These are phyloP conservation scores for Tubosaeta brunneosetosa DNA, from an alignment of 768 basidiomycete species.

Conservation along the genomic window DNA sequence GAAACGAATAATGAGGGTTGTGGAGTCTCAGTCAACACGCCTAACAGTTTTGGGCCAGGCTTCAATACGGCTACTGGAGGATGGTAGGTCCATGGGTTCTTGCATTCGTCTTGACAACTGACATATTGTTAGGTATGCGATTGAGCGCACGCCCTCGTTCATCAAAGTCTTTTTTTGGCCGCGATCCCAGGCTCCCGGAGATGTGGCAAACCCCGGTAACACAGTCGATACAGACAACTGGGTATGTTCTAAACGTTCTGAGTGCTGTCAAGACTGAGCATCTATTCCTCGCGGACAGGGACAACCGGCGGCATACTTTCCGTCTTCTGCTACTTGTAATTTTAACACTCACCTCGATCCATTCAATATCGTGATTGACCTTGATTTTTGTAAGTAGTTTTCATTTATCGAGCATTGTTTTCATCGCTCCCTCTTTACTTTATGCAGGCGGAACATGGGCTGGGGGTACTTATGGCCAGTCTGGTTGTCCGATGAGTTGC, in stretches of 20 bases:
- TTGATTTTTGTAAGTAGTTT: constrained; percentile 24
- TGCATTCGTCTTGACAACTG: neutral
- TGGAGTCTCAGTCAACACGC: constrained; percentile 24
- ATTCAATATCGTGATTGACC: constrained; percentile 64
- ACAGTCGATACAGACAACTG: constrained; percentile 19
- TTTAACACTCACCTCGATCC: constrained; percentile 48
- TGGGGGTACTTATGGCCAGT: constrained; percentile 14
- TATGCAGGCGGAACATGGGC: constrained; percentile 27
- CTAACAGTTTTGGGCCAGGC: constrained; percentile 29
- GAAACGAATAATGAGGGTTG: constrained; percentile 30
- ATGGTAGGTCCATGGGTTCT: constrained; percentile 24
- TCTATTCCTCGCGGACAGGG: neutral
- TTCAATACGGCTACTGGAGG: constrained; percentile 36
- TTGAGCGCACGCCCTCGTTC: constrained; percentile 29
- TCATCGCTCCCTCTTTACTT: neutral
- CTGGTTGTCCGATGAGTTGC: constrained; percentile 29
- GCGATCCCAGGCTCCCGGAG: constrained; percentile 12
- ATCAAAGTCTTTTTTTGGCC: constrained; percentile 41
- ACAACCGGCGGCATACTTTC: constrained; percentile 35
- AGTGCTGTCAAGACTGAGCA: too few relatives aligned
- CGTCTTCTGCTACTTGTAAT: constrained; percentile 46
- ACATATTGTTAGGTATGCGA: constrained; percentile 32
- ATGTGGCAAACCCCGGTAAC: constrained; percentile 25
- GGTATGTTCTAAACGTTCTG: constrained; percentile 11
- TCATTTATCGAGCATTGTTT: neutral